Evolutionary conservation across 2,329 filamentous ascomycete species (phyloP), one percentile per base, ranked within the genome.

Genomic region (Chaetomium olivaceum): DNA sequence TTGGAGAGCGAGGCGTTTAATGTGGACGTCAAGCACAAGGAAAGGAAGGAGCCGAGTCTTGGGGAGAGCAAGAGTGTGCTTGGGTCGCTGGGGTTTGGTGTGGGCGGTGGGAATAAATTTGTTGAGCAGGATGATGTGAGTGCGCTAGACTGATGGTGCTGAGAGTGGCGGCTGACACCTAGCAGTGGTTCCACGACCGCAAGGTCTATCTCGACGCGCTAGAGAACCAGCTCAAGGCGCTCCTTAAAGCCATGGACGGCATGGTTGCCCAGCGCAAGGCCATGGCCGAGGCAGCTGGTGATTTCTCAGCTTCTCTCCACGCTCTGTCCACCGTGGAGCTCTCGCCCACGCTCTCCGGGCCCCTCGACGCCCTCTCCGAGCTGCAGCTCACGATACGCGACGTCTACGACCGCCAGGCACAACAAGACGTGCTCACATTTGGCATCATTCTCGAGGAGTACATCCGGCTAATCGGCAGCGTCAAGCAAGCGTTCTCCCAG

Each of bases 371-470:
- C 23, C 85, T 99, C 11, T 97, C 94, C 2, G 93, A 97, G 72
- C 85, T 99, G 2, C 95, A 99, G 77, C 84, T 97, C 67, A 93
- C 94, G 46, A 97, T 99, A 71, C 89, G 91, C 66, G 95, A 99
- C 74, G 87, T 99, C 1, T 98, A 99, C 76, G 93, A 97, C 72
- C 91, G 95, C 25, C 95, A 99, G 78, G 95, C 95, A 12, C 93
- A 97, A 79, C 95, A 99, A 77, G 95, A 99, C 75, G 90, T 98
- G 36, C 84, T 99, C 60, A 99, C 95, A 0, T 88, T 99, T 70
- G 95, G 95, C 46, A 98, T 98, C 74, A 96, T 96, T 52, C 93
- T 99, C 69, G 95, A 99, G 70, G 95, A 99, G 79, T 99, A 99
- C 79, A 96, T 99, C 72, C 92, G 95, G 5, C 80, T 99, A 52